Conservation (phyloP, 2,329 filamentous ascomycete genomes). For the Arthroderma sp. region DNA sequence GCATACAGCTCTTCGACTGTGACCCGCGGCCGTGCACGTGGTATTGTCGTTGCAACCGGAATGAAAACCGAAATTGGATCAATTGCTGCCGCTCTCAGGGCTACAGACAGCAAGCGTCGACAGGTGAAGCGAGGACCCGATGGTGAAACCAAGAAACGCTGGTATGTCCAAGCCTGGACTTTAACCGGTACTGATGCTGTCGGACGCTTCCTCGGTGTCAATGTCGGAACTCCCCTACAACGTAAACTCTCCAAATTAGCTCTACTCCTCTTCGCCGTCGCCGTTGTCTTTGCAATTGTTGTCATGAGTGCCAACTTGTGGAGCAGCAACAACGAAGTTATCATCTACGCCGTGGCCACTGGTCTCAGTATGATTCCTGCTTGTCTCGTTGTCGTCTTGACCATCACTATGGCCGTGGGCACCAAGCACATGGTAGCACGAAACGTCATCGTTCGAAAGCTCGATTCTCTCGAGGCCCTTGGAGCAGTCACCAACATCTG, state of each 20-base stretch:
- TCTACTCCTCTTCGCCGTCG: slow-evolving; percentile 51
- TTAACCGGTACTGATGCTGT: slow-evolving; percentile 45
- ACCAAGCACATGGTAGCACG: slow-evolving; percentile 45
- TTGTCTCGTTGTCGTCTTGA: slow-evolving; percentile 51
- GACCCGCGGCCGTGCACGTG: slow-evolving; percentile 47
- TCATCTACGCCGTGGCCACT: slow-evolving; percentile 51
- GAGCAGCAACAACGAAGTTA: slow-evolving; percentile 42
- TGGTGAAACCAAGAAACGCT: slow-evolving; percentile 39
- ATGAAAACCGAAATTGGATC: slow-evolving; percentile 51
- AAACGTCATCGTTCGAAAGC: slow-evolving; percentile 45
- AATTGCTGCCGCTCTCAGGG: slow-evolving; percentile 51
- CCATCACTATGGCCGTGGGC: slow-evolving; percentile 53
- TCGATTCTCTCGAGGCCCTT: slow-evolving; percentile 46
- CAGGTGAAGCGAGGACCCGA: slow-evolving; percentile 39
- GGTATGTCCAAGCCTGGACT: slow-evolving; percentile 39
- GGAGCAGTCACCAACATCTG: slow-evolving; percentile 49
- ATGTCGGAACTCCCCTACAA: slow-evolving; percentile 56
- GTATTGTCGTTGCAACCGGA: slow-evolving; percentile 47
- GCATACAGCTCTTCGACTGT: slow-evolving; percentile 50
- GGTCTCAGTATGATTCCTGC: slow-evolving; percentile 50
- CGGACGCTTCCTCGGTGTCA: slow-evolving; percentile 53
- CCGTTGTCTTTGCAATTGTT: slow-evolving; percentile 55
- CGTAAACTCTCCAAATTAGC: slow-evolving; percentile 55
- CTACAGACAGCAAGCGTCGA: slow-evolving; percentile 40
- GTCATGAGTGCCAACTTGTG: slow-evolving; percentile 53